Evolutionary conservation across 495 filamentous ascomycete genomes (phyloP).

Genomic region (Daldinia loculata): DNA sequence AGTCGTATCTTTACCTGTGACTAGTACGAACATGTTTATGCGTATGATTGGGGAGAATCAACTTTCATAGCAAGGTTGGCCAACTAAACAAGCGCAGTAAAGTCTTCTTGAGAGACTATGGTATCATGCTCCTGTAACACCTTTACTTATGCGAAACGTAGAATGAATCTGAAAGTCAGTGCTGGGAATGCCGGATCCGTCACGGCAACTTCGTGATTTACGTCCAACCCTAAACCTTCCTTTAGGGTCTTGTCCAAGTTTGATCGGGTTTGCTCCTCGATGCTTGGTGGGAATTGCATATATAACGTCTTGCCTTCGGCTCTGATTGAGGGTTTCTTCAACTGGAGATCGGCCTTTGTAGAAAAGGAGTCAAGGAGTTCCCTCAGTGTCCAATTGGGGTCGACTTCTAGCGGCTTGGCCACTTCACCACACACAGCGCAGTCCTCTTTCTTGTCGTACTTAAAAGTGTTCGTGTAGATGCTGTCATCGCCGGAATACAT

Average conservation of each 20-base stretch:
- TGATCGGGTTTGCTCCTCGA: constrained; percentile 81
- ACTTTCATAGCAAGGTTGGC: not conserved
- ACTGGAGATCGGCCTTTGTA: constrained; percentile 81
- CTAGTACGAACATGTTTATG: not conserved
- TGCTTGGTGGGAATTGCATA: constrained; percentile 80
- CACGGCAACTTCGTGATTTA: constrained; percentile 71
- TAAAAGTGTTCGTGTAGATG: constrained; percentile 96
- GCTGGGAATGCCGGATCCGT: constrained; percentile 81
- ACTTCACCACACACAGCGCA: constrained; percentile 93
- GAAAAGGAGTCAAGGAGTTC: constrained; percentile 89
- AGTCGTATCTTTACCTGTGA: not conserved
- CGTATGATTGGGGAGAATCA: not conserved
- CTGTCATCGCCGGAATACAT: constrained; percentile 97
- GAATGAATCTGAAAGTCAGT: constrained; percentile 74
- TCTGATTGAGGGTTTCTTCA: constrained; percentile 89
- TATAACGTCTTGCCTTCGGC: constrained; percentile 86
- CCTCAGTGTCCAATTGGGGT: constrained; percentile 75
- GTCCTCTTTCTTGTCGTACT: constrained; percentile 88
- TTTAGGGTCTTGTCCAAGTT: constrained; percentile 79
- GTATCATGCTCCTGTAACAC: constrained; percentile 29
- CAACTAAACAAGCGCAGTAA: not conserved
- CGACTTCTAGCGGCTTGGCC: constrained; percentile 74
- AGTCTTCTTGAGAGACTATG: constrained; percentile 8
- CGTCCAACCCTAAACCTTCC: constrained; percentile 57
- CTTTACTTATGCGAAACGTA: constrained; percentile 55